A percentile compares a stretch with the other conserved stretches of the same genome.
These are phyloP conservation scores for Tolypocladium amazonense DNA, from an alignment of 2,329 filamentous ascomycete genomes.

Conservation along the genomic window DNA sequence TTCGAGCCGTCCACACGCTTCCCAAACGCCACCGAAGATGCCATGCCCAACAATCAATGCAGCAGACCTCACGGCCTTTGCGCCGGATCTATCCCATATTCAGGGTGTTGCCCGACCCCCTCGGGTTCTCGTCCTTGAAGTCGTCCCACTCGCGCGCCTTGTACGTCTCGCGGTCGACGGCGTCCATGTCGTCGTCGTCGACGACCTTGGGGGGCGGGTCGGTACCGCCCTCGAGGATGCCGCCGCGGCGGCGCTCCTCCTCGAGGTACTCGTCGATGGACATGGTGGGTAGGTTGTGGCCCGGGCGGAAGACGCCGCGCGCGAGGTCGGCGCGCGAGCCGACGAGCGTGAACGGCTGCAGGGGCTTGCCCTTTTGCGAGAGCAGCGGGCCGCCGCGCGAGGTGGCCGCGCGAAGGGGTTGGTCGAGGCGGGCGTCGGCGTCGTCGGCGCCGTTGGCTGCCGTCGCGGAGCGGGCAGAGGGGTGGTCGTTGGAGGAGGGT, in stretches of 20 bases:
- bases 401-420: constrained; percentile 39
- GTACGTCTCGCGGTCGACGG: constrained; percentile 79
- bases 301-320: constrained; percentile 74
- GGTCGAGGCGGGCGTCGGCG: constrained; percentile 59
- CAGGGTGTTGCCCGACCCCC: constrained; percentile 71
- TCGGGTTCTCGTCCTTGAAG: constrained; percentile 80
- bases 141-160: constrained; percentile 96
- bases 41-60: neutral
- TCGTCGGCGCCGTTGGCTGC: constrained; percentile 22
- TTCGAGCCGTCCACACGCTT: neutral
- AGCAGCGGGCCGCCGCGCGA: constrained; percentile 60
- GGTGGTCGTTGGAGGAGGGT: constrained; percentile 34
- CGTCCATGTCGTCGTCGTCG: constrained; percentile 86
- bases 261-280: constrained; percentile 95
- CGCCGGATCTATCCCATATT: constrained; percentile 48
- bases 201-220: constrained; percentile 60
- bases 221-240: constrained; percentile 85
- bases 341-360: constrained; percentile 83
- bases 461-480: constrained; percentile 29
- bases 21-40: neutral
- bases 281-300: constrained; percentile 95
- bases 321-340: constrained; percentile 65
- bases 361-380: constrained; percentile 67
- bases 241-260: constrained; percentile 73
- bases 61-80: neutral